Percentiles rank a stretch among this genome's conserved stretches.
Evolutionary conservation across 2,329 filamentous ascomycete genomes (phyloP).

Genomic region (Colletotrichum siamense): DNA sequence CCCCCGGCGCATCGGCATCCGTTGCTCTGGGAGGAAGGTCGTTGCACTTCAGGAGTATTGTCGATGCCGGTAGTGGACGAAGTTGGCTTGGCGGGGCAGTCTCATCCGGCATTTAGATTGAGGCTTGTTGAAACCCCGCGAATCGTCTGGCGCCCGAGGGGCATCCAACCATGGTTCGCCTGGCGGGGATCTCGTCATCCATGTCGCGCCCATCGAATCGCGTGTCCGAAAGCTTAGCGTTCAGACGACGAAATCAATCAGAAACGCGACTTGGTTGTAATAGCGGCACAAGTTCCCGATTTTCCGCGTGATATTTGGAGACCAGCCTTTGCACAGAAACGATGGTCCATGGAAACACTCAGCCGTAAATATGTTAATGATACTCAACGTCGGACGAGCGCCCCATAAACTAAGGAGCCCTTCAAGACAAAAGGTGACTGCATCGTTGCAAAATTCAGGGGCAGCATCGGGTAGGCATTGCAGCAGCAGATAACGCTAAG

Average conservation of each 20-base stretch:
- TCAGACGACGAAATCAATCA: background rate
- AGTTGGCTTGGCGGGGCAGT: background rate
- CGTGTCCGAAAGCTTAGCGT: background rate
- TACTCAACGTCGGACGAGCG: background rate
- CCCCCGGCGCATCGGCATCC: background rate
- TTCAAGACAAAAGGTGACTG: background rate
- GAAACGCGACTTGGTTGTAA: background rate
- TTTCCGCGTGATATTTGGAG: background rate
- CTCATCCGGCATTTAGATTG: conserved; percentile 9
- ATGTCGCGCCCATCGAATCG: background rate
- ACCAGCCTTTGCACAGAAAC: background rate
- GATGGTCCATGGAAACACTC: background rate
- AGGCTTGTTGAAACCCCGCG: background rate
- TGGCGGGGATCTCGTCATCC: background rate
- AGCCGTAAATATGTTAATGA: background rate
- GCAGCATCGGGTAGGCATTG: fast-evolving
- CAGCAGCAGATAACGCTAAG: background rate
- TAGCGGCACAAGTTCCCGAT: background rate
- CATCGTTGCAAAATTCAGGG: background rate
- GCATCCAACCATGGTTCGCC: background rate
- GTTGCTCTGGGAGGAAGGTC: background rate
- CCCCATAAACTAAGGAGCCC: background rate
- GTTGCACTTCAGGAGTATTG: background rate
- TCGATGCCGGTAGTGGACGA: background rate
- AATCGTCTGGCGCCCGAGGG: background rate